Percentiles rank a stretch among this genome's conserved stretches.
Evolutionary conservation across 23 red algal species (phyloP).

Genomic region (Chondrus crispus): DNA sequence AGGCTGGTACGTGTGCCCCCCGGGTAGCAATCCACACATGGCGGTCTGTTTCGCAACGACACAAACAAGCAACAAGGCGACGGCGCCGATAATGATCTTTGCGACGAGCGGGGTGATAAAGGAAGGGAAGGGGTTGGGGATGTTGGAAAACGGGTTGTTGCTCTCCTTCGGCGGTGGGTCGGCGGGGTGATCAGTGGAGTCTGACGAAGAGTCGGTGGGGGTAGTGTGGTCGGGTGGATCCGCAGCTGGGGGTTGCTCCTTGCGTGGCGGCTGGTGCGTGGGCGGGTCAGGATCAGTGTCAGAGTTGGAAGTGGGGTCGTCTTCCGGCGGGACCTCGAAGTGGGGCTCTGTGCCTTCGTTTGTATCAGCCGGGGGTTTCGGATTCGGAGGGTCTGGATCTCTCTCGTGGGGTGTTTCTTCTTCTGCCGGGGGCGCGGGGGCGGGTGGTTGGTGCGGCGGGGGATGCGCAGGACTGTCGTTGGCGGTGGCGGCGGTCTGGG

Average conservation of each 20-base stretch:
- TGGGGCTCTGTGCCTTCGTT: too few species aligned
- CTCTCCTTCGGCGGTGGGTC: neutral
- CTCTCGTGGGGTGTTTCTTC: neutral
- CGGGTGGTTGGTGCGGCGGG: neutral
- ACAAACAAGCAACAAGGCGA: neutral
- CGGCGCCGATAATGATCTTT: neutral
- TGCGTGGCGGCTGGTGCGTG: neutral
- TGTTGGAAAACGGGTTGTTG: neutral
- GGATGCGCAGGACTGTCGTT: neutral
- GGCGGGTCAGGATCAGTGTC: neutral
- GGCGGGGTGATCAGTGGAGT: neutral
- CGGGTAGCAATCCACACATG: too few species aligned
- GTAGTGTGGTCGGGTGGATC: neutral
- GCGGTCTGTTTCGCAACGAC: neutral
- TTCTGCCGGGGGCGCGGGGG: neutral
- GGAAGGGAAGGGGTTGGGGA: neutral
- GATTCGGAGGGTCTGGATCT: too few species aligned
- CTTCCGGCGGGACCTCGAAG: too few species aligned
- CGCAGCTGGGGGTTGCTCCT: neutral
- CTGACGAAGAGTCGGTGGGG: neutral
- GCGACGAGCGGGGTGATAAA: neutral
- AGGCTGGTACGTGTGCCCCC: too few species aligned
- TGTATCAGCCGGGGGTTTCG: too few species aligned
- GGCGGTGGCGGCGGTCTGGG: neutral
- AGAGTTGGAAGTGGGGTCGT: neutral